A percentile compares a stretch with the other conserved stretches of the same genome.
Conservation (phyloP, 2,329 filamentous ascomycete species). For the Phaeosphaeriaceae sp. region DNA sequence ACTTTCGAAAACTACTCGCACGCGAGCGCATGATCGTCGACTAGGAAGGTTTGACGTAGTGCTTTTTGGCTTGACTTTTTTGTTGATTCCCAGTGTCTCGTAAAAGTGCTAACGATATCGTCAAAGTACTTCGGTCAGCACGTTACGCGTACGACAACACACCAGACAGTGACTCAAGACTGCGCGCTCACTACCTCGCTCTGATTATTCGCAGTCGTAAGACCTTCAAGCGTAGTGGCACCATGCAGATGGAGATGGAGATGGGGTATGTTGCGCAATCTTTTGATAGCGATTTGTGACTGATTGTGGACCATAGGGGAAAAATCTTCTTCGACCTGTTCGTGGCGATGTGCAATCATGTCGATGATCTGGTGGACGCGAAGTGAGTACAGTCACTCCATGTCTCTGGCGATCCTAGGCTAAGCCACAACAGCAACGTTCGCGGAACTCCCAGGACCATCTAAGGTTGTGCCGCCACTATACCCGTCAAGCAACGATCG, state of each 20-base stretch:
- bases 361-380: conserved; percentile 92
- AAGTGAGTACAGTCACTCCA: conserved; percentile 54
- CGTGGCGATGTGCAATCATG: conserved; percentile 97
- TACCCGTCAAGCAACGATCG: conserved; percentile 18
- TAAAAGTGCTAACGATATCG: background rate
- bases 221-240: conserved; percentile 97
- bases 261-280: conserved; percentile 54
- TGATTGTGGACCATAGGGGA: conserved; percentile 58
- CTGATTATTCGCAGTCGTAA: conserved; percentile 96
- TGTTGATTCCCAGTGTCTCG: background rate
- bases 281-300: background rate
- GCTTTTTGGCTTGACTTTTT: background rate
- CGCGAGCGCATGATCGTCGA: background rate
- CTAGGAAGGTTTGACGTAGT: background rate
- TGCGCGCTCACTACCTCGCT: conserved; percentile 96
- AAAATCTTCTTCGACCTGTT: conserved; percentile 99
- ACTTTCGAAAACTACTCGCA: background rate
- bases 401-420: conserved; percentile 3
- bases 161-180: conserved; percentile 86
- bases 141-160: conserved; percentile 97
- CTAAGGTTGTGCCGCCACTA: conserved; percentile 24
- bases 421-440: conserved; percentile 24
- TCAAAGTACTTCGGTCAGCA: conserved; percentile 76
- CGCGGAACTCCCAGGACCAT: conserved; percentile 38
- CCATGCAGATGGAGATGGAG: conserved; percentile 99